Evolutionary conservation across 495 filamentous ascomycete species (phyloP).

Genomic region (Saxophila tyrrhenica): DNA sequence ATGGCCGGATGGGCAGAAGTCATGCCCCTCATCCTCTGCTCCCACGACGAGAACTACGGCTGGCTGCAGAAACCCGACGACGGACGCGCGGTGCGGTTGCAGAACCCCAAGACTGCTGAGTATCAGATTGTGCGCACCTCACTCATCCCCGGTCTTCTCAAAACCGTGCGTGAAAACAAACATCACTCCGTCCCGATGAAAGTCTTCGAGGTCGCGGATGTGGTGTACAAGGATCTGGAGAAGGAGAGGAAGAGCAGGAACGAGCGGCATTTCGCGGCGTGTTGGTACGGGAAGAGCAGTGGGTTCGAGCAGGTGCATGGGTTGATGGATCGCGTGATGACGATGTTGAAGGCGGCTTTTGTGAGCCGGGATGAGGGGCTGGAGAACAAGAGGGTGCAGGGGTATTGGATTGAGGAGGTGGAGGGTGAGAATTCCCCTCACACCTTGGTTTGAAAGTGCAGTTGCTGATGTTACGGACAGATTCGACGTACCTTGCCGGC

Average conservation of each 20-base stretch:
- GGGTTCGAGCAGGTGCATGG: constrained; percentile 97
- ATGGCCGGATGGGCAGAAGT: constrained; percentile 96
- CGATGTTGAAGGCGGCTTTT: constrained; percentile 81
- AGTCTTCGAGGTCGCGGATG: constrained; percentile 86
- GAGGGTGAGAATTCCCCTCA: constrained; percentile 45
- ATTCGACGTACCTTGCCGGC: constrained; percentile 82
- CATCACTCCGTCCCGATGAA: constrained; percentile 78
- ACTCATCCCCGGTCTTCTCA: constrained; percentile 79
- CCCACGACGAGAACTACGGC: constrained; percentile 94
- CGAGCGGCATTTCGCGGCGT: constrained; percentile 89
- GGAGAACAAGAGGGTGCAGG: constrained; percentile 37
- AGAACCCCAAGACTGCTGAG: constrained; percentile 91
- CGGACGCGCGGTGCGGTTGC: constrained; percentile 70
- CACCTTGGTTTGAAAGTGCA: not conserved
- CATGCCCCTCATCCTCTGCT: constrained; percentile 92
- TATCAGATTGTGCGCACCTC: constrained; percentile 94
- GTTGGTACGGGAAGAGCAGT: constrained; percentile 85
- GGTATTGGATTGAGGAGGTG: constrained; percentile 88
- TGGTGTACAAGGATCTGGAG: constrained; percentile 71
- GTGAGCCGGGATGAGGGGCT: constrained; percentile 63
- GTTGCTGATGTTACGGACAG: constrained; percentile 26
- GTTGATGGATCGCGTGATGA: constrained; percentile 78
- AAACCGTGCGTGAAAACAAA: constrained; percentile 93
- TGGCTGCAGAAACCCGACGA: constrained; percentile 91
- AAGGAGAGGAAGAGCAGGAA: constrained; percentile 79